Evolutionary conservation across 768 basidiomycete species (phyloP), one percentile per base, ranked within the genome.

Genomic region (Leccinum obscurum): DNA sequence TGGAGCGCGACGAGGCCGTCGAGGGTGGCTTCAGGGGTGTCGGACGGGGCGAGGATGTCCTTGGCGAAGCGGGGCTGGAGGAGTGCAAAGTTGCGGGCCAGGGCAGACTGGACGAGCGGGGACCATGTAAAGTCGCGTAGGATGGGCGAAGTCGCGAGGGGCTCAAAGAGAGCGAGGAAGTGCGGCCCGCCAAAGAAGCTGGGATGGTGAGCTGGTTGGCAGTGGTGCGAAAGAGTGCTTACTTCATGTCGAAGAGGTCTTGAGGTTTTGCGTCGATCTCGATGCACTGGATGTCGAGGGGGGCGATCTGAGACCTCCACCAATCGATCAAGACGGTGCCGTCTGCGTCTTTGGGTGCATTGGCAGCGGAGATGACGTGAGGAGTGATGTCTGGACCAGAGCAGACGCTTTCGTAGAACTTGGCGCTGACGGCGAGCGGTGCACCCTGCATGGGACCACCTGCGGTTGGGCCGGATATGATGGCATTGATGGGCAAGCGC

Each of bases 1-100:
- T 86, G 85, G 7, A 86, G 58, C 1, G 85, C 85, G 13, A 87
- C 66, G 6, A n/a, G n/a, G n/a, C n/a, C n/a, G n/a, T n/a, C n/a
- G n/a, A n/a, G n/a, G n/a, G 73, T 71, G 41, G 66, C 48, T 5
- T 56, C 54, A 37, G 66, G 37, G 6, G 55, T 55, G 11, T 66
- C 68, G 26, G 64, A 57, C 17, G 64, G 52, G 54, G 58, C 46
- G 8, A 66, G 56, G 62, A 70, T 55, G 26, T 68, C 56, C 22
- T 65, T 66, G 37, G 68, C 70, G 15, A 74, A 69, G 30, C 66
- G 65, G 8, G 76, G 75, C 22, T 76, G 79, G 28, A 82, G 68
- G n/a, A 76, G 64, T 17, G 72, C 72, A 57, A 81, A 79, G 63
- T 80, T 83, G 59, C 82, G 81, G 9, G 77, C 74, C 48, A 88